A percentile compares a stretch with the other conserved stretches of the same genome.
These are phyloP conservation scores for Wickerhamiella allomyrinae DNA, from an alignment of 805 yeast species.

Conservation along the genomic window DNA sequence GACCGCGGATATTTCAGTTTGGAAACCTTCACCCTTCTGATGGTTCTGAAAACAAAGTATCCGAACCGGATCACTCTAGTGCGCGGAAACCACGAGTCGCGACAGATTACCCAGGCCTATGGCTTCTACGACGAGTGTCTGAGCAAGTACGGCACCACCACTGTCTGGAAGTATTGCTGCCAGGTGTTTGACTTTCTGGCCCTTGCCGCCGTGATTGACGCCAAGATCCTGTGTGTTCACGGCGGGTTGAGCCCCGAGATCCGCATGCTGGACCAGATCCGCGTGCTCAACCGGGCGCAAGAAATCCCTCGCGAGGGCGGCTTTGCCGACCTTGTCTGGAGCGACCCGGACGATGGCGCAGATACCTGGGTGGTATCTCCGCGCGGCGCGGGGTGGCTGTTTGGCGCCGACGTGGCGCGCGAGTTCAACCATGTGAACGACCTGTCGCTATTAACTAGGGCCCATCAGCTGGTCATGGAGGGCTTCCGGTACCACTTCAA, in stretches of 20 bases:
- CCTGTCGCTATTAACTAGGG: constrained; percentile 77
- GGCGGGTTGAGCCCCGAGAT: constrained; percentile 97
- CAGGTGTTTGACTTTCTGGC: constrained; percentile 92
- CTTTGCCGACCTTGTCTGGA: constrained; percentile 93
- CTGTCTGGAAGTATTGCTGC: constrained; percentile 93
- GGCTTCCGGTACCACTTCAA: constrained; percentile 94
- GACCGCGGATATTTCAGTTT: constrained; percentile 94
- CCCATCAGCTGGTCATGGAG: constrained; percentile 97
- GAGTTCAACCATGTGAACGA: constrained; percentile 95
- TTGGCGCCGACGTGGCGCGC: constrained; percentile 84
- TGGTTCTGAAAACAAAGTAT: constrained; percentile 83
- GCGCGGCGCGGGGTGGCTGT: constrained; percentile 97
- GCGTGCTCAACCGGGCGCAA: constrained; percentile 89
- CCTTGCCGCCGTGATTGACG: constrained; percentile 90
- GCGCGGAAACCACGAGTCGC: constrained; percentile 93
- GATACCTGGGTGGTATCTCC: constrained; percentile 98
- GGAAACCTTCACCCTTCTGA: constrained; percentile 83
- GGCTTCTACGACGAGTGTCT: constrained; percentile 95
- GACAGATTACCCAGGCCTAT: constrained; percentile 97
- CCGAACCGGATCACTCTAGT: constrained; percentile 80
- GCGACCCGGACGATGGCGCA: constrained; percentile 85
- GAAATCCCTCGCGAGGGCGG: constrained; percentile 99
- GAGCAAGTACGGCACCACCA: constrained; percentile 83
- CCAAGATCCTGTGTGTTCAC: constrained; percentile 86
- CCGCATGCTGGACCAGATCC: constrained; percentile 89